Conservation (phyloP, 768 basidiomycete genomes). For the Tephrocybe sp. region DNA sequence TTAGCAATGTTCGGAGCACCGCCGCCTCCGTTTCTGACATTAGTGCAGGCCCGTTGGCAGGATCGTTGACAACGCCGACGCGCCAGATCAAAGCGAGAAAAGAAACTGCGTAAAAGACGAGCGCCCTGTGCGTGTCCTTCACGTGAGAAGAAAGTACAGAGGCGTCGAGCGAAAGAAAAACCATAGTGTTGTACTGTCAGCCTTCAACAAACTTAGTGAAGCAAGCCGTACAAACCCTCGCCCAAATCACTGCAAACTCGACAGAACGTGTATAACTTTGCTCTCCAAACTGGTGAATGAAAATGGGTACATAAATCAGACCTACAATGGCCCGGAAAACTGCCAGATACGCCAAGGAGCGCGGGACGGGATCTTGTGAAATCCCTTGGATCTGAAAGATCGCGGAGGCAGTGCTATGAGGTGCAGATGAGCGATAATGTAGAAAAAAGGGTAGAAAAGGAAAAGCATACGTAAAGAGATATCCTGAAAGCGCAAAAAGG, state of each 20-base stretch:
- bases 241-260: neutral
- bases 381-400: neutral
- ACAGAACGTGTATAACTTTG: neutral
- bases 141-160: neutral
- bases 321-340: conserved; percentile 1
- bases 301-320: neutral
- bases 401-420: neutral
- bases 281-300: neutral
- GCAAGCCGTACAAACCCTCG: neutral
- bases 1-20: neutral
- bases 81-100: conserved; percentile 5
- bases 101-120: neutral
- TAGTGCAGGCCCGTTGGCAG: neutral
- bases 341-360: neutral
- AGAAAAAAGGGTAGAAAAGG: neutral
- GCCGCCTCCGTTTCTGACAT: neutral
- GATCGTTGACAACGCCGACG: neutral
- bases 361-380: neutral
- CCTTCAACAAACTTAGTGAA: neutral
- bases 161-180: neutral
- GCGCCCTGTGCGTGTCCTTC: neutral
- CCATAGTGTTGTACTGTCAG: neutral
- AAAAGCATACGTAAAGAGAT: neutral
- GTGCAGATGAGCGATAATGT: neutral
- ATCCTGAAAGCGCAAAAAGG: too few species aligned